Evolutionary conservation across 164 flowering plant species (phyloP).

Genomic region (Amborella trichopoda): DNA sequence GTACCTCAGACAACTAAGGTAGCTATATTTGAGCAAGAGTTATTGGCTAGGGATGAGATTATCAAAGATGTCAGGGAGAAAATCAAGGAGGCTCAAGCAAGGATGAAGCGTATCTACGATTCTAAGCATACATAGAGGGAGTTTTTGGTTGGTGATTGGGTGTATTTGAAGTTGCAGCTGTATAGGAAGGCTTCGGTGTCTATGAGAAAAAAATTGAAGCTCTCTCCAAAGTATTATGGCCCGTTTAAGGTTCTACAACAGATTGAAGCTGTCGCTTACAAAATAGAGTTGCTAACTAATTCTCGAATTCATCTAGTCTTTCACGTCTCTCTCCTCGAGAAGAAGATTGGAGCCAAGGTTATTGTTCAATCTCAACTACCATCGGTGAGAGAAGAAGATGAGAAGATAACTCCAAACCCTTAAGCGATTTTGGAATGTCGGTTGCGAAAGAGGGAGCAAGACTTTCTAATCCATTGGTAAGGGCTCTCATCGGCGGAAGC

Average conservation of each 20-base stretch:
- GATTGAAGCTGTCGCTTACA: background rate
- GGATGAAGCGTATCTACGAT: background rate
- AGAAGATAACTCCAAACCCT: background rate
- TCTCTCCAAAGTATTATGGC: too few relatives aligned
- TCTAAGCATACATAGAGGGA: background rate
- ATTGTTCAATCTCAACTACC: background rate
- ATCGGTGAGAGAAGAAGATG: too few relatives aligned
- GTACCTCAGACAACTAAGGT: background rate
- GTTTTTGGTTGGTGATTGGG: background rate
- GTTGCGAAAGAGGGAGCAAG: background rate
- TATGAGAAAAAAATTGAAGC: background rate
- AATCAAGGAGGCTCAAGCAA: conserved; percentile 1
- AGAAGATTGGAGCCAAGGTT: background rate
- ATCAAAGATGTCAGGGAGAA: background rate
- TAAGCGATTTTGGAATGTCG: background rate
- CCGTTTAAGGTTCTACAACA: background rate
- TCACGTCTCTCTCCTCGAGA: too few relatives aligned
- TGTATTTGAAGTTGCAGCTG: too few relatives aligned
- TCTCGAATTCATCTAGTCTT: background rate
- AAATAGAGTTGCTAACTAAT: background rate
- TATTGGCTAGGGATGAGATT: background rate
- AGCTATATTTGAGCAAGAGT: background rate
- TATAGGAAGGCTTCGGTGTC: background rate
- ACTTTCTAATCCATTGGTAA: background rate
- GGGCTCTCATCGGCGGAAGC: background rate